A percentile compares a stretch with the other conserved stretches of the same genome.
Conservation (phyloP, 805 yeast genomes). For the Yarrowia deformans region DNA sequence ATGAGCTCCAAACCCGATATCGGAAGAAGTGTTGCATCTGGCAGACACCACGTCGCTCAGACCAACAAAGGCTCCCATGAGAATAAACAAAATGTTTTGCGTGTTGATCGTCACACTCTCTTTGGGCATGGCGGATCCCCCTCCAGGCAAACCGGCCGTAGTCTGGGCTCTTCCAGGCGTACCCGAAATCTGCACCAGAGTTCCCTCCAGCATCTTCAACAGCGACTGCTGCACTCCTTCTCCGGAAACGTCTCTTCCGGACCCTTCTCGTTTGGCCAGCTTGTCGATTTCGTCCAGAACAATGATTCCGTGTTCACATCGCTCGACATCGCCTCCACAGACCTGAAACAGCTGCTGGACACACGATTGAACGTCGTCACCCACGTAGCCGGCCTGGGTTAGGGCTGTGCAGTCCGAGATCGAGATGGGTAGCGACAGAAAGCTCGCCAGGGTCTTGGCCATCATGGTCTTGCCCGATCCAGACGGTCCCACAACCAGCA, state of each 20-base stretch:
- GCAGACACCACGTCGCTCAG: slow-evolving; percentile 58
- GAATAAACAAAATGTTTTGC: slow-evolving; percentile 61
- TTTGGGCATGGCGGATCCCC: slow-evolving; percentile 32
- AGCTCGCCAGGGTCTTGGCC: slow-evolving; percentile 36
- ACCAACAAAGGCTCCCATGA: slow-evolving; percentile 71
- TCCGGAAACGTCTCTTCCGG: slow-evolving; percentile 64
- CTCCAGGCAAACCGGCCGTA: slow-evolving; percentile 25
- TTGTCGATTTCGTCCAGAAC: slow-evolving; percentile 69
- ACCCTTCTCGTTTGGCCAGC: slow-evolving; percentile 58
- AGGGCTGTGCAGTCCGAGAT: slow-evolving; percentile 68
- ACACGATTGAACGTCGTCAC: slow-evolving; percentile 68
- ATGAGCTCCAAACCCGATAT: slow-evolving; percentile 42
- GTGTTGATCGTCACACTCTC: slow-evolving; percentile 56
- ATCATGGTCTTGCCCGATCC: slow-evolving; percentile 66
- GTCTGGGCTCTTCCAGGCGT: slow-evolving; percentile 28
- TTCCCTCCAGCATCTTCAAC: slow-evolving; percentile 64
- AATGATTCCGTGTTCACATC: slow-evolving; percentile 61
- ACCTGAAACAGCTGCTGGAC: slow-evolving; percentile 59
- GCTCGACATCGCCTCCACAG: slow-evolving; percentile 60
- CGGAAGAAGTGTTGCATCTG: slow-evolving; percentile 46
- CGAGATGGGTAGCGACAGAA: slow-evolving; percentile 55
- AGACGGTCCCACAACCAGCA: slow-evolving; percentile 64
- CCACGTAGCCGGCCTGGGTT: slow-evolving; percentile 71
- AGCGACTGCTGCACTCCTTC: slow-evolving; percentile 72
- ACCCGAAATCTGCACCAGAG: slow-evolving; percentile 54